Evolutionary conservation across 345 rosid genomes (phyloP), one percentile per base, ranked within the genome.

Genomic region (Hirschfeldia incana): DNA sequence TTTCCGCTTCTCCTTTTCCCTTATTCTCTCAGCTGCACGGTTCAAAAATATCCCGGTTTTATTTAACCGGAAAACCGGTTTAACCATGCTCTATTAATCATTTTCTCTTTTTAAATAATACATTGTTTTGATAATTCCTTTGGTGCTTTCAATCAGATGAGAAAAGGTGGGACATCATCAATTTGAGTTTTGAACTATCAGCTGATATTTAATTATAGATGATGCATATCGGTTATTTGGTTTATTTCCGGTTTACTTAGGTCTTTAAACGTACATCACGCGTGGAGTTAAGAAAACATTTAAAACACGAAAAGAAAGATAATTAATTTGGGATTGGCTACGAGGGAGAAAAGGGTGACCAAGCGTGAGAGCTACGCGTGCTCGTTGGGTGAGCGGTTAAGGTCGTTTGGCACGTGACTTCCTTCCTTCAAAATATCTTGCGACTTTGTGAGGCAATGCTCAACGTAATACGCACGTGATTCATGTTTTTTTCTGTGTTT

Each of bases 361-460:
- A 74, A 57, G 79, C 79, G 79, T 80, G 83, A 69, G 67, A 42
- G 83, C 83, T 74, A 80, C 76, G 83, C 79, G 76, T 80, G 79
- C 78, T 51, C 59, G 65, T 73, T 73, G 57, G 69, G 73, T 73
- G 82, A 68, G 75, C 71, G 75, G 83, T 69, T 69, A 68, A 74
- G 67, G 67, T 80, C 78, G 75, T 67, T 74, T 30, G 55, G 16
- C 83, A 80, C 83, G 83, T 80, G 79, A 70, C 63, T 69, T 62
- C 55, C 36, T 30, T 15, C 55, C 55, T 49, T 49, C 55, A 13
- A 49, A 49, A 51, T 51, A 51, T 32, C 21, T 42, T 4, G n/a
- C n/a, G 67, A 71, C 21, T 21, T 21, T 21, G 21, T 21, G 21
- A 21, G 6, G 53, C 62, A 58, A 69, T 4, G 55, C 62, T 13